Conservation (phyloP, 805 yeast genomes). For the Saitoella complicata region DNA sequence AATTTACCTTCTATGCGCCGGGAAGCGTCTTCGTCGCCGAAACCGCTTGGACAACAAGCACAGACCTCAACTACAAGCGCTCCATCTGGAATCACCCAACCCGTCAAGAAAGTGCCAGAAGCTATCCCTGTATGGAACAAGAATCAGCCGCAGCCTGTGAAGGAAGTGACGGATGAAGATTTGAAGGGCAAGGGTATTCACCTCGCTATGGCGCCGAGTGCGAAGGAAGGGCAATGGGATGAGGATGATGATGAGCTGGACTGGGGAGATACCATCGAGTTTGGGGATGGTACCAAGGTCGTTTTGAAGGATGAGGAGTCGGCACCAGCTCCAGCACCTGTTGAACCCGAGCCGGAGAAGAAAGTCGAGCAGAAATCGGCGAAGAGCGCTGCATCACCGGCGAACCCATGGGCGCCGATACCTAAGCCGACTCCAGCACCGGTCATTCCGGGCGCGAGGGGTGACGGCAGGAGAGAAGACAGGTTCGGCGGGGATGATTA, state of each 20-base stretch:
- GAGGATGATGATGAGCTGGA: slow-evolving; percentile 25
- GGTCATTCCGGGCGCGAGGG: slow-evolving; percentile 1
- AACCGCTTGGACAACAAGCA: not conserved
- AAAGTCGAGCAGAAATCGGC: not conserved
- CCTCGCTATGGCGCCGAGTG: slow-evolving; percentile 19
- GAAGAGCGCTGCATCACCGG: not conserved
- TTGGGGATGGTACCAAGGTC: slow-evolving; percentile 16
- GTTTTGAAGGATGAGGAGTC: slow-evolving; percentile 10
- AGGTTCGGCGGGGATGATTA: slow-evolving; percentile 1
- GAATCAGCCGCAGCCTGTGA: not conserved
- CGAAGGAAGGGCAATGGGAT: slow-evolving; percentile 13
- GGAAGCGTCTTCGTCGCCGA: not conserved
- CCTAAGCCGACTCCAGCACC: slow-evolving; percentile 9
- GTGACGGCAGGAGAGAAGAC: not conserved
- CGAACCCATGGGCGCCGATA: slow-evolving; percentile 11
- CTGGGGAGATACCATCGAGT: slow-evolving; percentile 16
- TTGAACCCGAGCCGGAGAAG: not conserved
- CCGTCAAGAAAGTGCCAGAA: not conserved
- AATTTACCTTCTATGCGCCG: not conserved
- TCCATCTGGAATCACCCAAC: slow-evolving; percentile 1
- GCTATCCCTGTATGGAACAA: not conserved
- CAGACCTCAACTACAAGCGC: not conserved
- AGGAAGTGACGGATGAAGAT: slow-evolving; percentile 20
- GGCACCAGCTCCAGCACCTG: not conserved
- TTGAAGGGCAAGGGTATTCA: slow-evolving; percentile 21